Evolutionary conservation across 257 asterid species (phyloP), one percentile per base, ranked within the genome.

Genomic region (Nicotiana paniculata): DNA sequence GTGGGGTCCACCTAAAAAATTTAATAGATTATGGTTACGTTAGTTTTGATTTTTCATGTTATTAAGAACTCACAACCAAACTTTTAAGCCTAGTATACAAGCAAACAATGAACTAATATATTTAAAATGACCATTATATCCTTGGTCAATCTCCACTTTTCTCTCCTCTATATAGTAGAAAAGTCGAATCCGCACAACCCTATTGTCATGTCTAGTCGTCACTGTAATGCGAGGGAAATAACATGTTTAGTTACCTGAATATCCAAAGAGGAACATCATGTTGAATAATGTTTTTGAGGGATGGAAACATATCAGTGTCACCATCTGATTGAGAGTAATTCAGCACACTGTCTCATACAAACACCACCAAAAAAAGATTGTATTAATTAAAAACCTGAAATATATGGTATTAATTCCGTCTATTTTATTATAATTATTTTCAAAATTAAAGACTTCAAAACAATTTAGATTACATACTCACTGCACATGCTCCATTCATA

Each of bases 401-500:
- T 7, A 58, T n/a, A 39, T 24, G 6, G 35, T 28, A 58, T 26
- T 51, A 46, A 12, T 37, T 21, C 53, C 61, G n/a, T 12, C 21
- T 5, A 6, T 43, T 58, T 64, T n/a, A 17, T 3, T 17, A 46
- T 9, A 53, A 28, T 13, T 62, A 17, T 24, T 7, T 58, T 18
- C 26, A 18, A 55, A 1, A 43, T 43, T 43, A 5, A 24, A 46
- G 6, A 24, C 48, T 7, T 74, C 7, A 74, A 51, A 26, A 48
- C 5, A 75, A 39, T 9, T 5, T 9, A 4, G 79, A 46, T 37
- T 11, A 82, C 83, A 53, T 24, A 94, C 98, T 84, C 83, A 91
- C 95, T 93, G 89, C 98, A 95, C 81, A 90, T 81, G 61, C 81
- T 35, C 98, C 98, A 95, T n/a, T 51, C 17, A 6, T 82, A 82